phyloP scores from a whole-genome alignment of 2,329 filamentous ascomycete species.

The Metarhizium sp. region DNA sequence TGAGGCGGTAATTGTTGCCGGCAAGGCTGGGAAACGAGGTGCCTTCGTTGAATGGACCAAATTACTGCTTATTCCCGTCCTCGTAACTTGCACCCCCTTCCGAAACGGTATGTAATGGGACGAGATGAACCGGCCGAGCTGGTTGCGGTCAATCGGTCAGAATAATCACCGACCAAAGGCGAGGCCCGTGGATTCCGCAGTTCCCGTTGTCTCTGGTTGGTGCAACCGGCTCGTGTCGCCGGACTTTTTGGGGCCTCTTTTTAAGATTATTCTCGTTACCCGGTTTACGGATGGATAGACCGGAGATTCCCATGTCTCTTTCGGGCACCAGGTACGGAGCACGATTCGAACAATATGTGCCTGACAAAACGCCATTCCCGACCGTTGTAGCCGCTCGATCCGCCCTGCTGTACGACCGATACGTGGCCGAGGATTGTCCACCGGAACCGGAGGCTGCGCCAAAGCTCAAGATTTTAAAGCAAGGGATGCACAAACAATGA shows the following conservation, averaged over 20 bases:
- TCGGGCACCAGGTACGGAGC: not conserved
- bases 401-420: not conserved
- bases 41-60: no score
- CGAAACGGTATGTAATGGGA: not conserved
- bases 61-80: no score
- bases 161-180: not conserved
- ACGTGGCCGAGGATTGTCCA: not conserved
- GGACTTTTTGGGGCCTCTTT: not conserved
- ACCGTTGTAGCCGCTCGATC: not conserved
- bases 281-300: not conserved
- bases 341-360: not conserved
- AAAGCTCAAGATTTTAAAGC: no score
- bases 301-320: not conserved
- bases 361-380: not conserved
- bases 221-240: not conserved
- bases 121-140: not conserved
- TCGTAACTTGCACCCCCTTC: not conserved
- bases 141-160: not conserved
- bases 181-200: not conserved
- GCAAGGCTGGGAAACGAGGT: no score
- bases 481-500: no score
- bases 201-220: not conserved
- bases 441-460: not conserved
- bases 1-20: no score
- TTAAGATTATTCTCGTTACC: not conserved